Evolutionary conservation across 495 filamentous ascomycete species (phyloP).

Genomic region (Aspergillus affinis): DNA sequence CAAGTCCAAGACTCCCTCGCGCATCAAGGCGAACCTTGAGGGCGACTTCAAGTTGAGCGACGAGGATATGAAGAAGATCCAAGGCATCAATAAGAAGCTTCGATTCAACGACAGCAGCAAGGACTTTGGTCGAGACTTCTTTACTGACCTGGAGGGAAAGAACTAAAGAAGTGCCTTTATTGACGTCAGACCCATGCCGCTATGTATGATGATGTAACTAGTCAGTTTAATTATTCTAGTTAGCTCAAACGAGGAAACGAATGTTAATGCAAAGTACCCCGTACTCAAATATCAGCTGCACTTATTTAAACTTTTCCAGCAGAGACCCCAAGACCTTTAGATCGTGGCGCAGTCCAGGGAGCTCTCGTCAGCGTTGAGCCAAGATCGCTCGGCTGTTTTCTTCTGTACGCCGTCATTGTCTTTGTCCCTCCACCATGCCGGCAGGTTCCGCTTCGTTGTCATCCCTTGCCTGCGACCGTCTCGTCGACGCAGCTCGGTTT

Average conservation of each 20-base stretch:
- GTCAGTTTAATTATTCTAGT: background rate
- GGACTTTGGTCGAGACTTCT: constrained; percentile 59
- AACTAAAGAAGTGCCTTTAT: background rate
- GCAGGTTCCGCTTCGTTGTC: background rate
- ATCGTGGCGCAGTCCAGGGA: background rate
- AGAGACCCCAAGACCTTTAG: background rate
- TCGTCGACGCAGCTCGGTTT: background rate
- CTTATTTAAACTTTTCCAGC: background rate
- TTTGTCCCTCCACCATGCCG: background rate
- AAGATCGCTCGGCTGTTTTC: background rate
- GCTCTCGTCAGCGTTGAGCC: background rate
- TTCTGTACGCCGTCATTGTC: background rate
- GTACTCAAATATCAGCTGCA: too few relatives aligned
- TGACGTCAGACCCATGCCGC: background rate
- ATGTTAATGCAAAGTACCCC: too few relatives aligned
- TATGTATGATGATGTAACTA: constrained; percentile 4
- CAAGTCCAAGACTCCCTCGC: constrained; percentile 57
- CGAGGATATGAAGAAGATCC: constrained; percentile 55
- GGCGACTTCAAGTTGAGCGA: constrained; percentile 57
- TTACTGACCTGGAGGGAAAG: constrained; percentile 63
- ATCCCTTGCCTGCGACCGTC: background rate
- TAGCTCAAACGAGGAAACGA: background rate
- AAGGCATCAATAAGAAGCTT: constrained; percentile 52
- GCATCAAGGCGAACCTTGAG: constrained; percentile 58
- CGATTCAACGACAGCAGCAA: constrained; percentile 60